Evolutionary conservation across 2,329 filamentous ascomycete genomes (phyloP), one percentile per base, ranked within the genome.

Genomic region (Diaporthe destruens): DNA sequence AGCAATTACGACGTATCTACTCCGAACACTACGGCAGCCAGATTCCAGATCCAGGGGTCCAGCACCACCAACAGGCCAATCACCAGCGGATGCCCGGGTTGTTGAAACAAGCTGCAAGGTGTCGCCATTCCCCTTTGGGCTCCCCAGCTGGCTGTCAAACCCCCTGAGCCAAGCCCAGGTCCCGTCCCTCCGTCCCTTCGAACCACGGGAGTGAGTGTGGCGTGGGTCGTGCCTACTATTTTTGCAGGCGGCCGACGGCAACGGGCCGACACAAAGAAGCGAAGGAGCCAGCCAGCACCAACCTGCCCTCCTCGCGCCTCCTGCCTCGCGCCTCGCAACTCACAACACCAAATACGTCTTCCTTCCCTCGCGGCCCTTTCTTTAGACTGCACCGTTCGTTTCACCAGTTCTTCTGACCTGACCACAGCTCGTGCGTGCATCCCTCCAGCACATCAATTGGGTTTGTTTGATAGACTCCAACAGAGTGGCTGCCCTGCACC

Each of bases 11-110:
- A 65, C 9, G 59, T n/a, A n/a, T n/a, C n/a, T n/a, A n/a, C n/a
- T n/a, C n/a, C n/a, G n/a, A n/a, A n/a, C n/a, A 36, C 61, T 6
- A 34, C 61, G 44, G 61, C 61, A 51, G 32, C 44, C 6, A 51
- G 44, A 65, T 51, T 65, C 61, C 44, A 65, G 61, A 65, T 65
- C 47, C 61, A 65, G 61, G 61, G 61, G 61, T 65, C 61, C 61
- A 51, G 44, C 61, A 65, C 25, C 14, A 34, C 0, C 16, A 23
- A 3, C 20, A 65, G 14, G 44, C 44, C 61, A 65, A 65, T 65
- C 18, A 65, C 20, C 44, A 65, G n/a, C 61, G n/a, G 12, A 39
- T 32, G 20, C 29, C 61, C 12, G 18, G 59, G 61, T 36, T 51
- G 47, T 65, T 65, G 61, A 65, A 65, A 65, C 61, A 65, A 36